Evolutionary conservation across 441 rosid species (phyloP).

Genomic region (Bruguiera hainesii): DNA sequence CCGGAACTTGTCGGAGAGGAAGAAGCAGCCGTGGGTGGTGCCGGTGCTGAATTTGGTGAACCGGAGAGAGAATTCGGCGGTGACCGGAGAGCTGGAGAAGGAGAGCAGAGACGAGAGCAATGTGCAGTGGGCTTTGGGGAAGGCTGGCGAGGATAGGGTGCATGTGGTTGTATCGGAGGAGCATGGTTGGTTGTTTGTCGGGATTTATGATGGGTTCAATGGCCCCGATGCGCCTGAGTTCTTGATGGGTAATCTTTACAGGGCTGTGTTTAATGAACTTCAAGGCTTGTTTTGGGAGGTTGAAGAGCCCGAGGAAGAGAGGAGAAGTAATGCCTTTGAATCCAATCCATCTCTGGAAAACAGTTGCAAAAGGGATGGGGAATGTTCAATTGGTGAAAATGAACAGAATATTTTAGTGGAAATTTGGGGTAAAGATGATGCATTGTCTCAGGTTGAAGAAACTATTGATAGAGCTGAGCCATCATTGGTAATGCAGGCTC

Average conservation of each 20-base stretch:
- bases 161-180: constrained; percentile 96
- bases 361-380: constrained; percentile 17
- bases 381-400: constrained; percentile 18
- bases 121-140: constrained; percentile 95
- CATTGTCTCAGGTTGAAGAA: constrained; percentile 10
- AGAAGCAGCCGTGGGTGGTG: constrained; percentile 81
- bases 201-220: constrained; percentile 92
- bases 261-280: constrained; percentile 79
- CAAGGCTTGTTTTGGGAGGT: constrained; percentile 92
- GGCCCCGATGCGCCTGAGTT: constrained; percentile 97
- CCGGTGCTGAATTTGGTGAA: constrained; percentile 77
- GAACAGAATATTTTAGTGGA: constrained; percentile 14
- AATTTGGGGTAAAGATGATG: neutral
- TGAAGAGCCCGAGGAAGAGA: constrained; percentile 41
- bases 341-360: constrained; percentile 25
- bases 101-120: constrained; percentile 38
- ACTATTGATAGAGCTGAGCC: constrained; percentile 7
- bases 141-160: constrained; percentile 97
- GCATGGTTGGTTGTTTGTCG: constrained; percentile 95
- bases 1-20: constrained; percentile 67
- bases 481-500: constrained; percentile 17
- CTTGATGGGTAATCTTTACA: constrained; percentile 94
- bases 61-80: constrained; percentile 41
- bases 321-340: constrained; percentile 19
- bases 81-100: constrained; percentile 23